Percentiles rank a stretch among this genome's conserved stretches.
Evolutionary conservation across 2,329 filamentous ascomycete species (phyloP).

Genomic region (Aspergillus fructus): DNA sequence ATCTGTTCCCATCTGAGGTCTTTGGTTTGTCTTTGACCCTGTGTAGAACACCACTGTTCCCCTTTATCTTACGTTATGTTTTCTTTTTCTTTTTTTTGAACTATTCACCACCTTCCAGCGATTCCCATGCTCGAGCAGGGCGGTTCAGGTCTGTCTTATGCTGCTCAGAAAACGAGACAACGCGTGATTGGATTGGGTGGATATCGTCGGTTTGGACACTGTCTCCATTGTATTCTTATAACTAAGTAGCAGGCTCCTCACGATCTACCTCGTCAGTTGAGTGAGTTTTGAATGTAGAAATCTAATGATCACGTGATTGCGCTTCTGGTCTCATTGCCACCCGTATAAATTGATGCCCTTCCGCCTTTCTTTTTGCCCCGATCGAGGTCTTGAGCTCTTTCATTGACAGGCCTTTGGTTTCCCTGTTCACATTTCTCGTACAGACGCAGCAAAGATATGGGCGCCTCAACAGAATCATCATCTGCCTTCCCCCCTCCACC

Average conservation of each 20-base stretch:
- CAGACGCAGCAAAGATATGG: constrained; percentile 37
- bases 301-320: constrained; percentile 27
- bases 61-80: neutral
- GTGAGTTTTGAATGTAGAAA: neutral
- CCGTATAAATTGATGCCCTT: constrained; percentile 33
- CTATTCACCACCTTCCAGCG: constrained; percentile 27
- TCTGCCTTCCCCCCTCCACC: constrained; percentile 27
- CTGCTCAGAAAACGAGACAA: constrained; percentile 20
- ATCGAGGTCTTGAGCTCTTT: neutral
- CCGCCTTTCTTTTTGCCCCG: constrained; percentile 5
- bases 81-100: constrained; percentile 10
- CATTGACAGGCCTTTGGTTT: neutral
- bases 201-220: constrained; percentile 25
- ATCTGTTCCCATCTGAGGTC: neutral
- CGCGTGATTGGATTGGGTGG: constrained; percentile 23
- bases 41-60: constrained; percentile 13
- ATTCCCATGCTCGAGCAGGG: constrained; percentile 19
- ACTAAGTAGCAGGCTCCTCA: constrained; percentile 18
- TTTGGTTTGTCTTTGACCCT: constrained; percentile 6
- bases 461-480: constrained; percentile 23
- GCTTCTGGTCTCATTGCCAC: constrained; percentile 7
- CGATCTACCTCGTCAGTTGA: constrained; percentile 5
- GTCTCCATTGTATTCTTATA: constrained; percentile 32
- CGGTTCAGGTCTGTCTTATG: constrained; percentile 6
- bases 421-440: constrained; percentile 6